Evolutionary conservation across 768 basidiomycete species (phyloP).

Genomic region (Lyophyllum decastes): DNA sequence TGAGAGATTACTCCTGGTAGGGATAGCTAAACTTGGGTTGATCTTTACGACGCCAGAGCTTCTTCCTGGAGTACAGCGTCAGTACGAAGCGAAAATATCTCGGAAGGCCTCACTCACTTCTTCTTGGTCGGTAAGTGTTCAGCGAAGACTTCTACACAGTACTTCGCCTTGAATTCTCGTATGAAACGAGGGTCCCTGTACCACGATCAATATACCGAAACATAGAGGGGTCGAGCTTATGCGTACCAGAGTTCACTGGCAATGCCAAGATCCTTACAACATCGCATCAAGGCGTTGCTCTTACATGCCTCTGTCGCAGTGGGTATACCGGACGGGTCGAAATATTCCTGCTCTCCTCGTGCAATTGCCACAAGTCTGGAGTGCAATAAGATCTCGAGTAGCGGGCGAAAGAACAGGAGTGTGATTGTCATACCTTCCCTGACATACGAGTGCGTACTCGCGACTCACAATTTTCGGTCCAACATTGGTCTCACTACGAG

Average conservation of each 20-base stretch:
- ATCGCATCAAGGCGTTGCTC: slow-evolving; percentile 96
- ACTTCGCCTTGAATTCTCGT: slow-evolving; percentile 82
- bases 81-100: background rate
- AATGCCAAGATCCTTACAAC: slow-evolving; percentile 94
- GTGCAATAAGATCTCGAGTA: background rate
- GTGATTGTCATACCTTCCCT: slow-evolving; percentile 67
- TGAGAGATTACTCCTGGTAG: slow-evolving; percentile 62
- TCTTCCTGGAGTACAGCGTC: slow-evolving; percentile 57
- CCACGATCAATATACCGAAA: background rate
- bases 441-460: slow-evolving; percentile 93
- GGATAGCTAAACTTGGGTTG: slow-evolving; percentile 87
- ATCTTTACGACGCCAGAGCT: slow-evolving; percentile 89
- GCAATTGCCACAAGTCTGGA: slow-evolving; percentile 85
- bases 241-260: slow-evolving; percentile 93
- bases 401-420: background rate
- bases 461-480: slow-evolving; percentile 85
- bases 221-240: background rate
- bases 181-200: slow-evolving; percentile 94
- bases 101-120: slow-evolving; percentile 62
- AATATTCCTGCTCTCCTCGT: slow-evolving; percentile 95
- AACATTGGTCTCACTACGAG: slow-evolving; percentile 89
- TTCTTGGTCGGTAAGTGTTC: slow-evolving; percentile 86
- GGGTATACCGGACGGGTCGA: slow-evolving; percentile 85
- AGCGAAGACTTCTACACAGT: slow-evolving; percentile 84
- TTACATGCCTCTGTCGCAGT: slow-evolving; percentile 96